A percentile compares a stretch with the other conserved stretches of the same genome.
phyloP scores from a whole-genome alignment of 306 rosid species.

The Vigna hirtella region DNA sequence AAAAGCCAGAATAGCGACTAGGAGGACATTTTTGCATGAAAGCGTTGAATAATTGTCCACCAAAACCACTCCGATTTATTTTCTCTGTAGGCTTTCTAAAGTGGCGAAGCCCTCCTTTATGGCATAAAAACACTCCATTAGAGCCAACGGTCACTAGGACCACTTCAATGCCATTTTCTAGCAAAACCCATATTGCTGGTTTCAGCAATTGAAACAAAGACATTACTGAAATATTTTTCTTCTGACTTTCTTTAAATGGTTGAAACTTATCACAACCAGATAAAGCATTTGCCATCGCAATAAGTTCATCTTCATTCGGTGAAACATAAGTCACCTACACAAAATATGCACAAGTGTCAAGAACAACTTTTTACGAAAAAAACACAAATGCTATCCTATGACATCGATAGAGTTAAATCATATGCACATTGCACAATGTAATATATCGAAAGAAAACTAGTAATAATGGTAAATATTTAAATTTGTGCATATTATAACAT shows the following conservation, averaged over 20 bases:
- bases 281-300: constrained; percentile 83
- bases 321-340: constrained; percentile 73
- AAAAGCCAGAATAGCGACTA: constrained; percentile 40
- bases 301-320: constrained; percentile 89
- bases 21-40: constrained; percentile 63
- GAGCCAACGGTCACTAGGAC: constrained; percentile 79
- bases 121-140: constrained; percentile 75
- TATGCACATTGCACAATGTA: constrained; percentile 4
- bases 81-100: constrained; percentile 46
- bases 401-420: constrained; percentile 16
- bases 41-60: constrained; percentile 51
- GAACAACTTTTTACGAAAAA: constrained; percentile 17
- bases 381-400: constrained; percentile 20
- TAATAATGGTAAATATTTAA: constrained; percentile 23
- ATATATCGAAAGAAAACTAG: constrained; percentile 8
- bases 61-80: constrained; percentile 38
- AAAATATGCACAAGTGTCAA: constrained; percentile 34
- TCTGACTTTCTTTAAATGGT: constrained; percentile 53
- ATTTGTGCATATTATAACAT: not conserved
- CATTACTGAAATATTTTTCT: constrained; percentile 47
- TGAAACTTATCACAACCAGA: constrained; percentile 56
- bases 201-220: constrained; percentile 70
- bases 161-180: constrained; percentile 77
- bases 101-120: constrained; percentile 62
- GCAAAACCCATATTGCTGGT: constrained; percentile 77